Evolutionary conservation across 805 yeast genomes (phyloP).

Genomic region (Hermanozyma aechmeae): DNA sequence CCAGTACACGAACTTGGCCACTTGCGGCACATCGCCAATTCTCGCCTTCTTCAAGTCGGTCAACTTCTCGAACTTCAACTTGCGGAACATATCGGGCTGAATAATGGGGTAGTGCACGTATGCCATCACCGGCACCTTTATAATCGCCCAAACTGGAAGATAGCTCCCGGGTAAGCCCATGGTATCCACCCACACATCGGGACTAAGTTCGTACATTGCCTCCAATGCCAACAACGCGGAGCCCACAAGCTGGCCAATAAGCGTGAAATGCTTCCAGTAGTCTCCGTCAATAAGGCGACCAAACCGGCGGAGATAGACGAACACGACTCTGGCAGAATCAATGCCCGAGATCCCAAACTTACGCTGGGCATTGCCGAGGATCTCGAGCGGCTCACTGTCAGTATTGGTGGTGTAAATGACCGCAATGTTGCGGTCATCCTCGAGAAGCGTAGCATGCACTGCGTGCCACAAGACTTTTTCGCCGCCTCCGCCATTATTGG

Average conservation of each 20-base stretch:
- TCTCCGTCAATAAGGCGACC: conserved; percentile 57
- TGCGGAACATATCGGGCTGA: conserved; percentile 76
- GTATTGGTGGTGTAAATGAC: conserved; percentile 67
- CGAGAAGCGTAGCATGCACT: conserved; percentile 54
- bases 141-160: conserved; percentile 46
- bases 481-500: conserved; percentile 98
- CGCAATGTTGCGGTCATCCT: conserved; percentile 41
- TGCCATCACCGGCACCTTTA: conserved; percentile 68
- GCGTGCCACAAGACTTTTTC: conserved; percentile 96
- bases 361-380: conserved; percentile 41
- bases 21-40: conserved; percentile 17
- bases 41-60: conserved; percentile 11
- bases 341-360: conserved; percentile 44
- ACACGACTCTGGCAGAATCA: conserved; percentile 46
- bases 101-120: conserved; percentile 95
- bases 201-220: conserved; percentile 59
- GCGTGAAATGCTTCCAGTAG: conserved; percentile 72
- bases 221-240: conserved; percentile 59
- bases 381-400: conserved; percentile 38
- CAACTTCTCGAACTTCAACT: conserved; percentile 29
- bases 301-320: conserved; percentile 46
- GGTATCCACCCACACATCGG: conserved; percentile 92
- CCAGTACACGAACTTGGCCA: conserved; percentile 60
- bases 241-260: conserved; percentile 84
- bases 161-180: conserved; percentile 89